Percentiles rank a stretch among this genome's conserved stretches.
phyloP scores from a whole-genome alignment of 2,329 filamentous ascomycete genomes.

The Diaporthe capsici region DNA sequence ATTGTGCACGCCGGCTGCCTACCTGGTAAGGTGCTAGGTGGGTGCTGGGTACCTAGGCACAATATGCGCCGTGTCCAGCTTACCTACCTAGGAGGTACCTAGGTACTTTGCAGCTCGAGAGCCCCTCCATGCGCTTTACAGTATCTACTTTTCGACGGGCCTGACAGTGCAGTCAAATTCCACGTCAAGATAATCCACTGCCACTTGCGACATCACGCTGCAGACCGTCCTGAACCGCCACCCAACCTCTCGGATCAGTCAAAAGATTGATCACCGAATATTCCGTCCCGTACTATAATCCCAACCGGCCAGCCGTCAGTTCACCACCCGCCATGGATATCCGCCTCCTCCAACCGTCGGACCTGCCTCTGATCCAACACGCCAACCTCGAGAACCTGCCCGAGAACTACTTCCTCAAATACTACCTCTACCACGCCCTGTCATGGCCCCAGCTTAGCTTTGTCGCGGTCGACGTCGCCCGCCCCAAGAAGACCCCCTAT shows the following conservation, averaged over 20 bases:
- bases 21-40: too few species aligned
- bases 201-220: slow-evolving; percentile 11
- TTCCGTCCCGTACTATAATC: background rate
- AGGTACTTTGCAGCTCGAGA: slow-evolving; percentile 20
- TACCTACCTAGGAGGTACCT: slow-evolving; percentile 7
- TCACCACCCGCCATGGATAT: slow-evolving; percentile 80
- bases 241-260: background rate
- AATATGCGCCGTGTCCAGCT: background rate
- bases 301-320: background rate
- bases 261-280: background rate
- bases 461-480: slow-evolving; percentile 92
- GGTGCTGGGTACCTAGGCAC: background rate
- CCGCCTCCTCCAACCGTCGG: slow-evolving; percentile 83
- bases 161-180: slow-evolving; percentile 17
- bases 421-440: slow-evolving; percentile 98
- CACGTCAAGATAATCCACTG: slow-evolving; percentile 17
- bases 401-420: slow-evolving; percentile 99
- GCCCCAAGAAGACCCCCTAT: slow-evolving; percentile 82
- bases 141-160: slow-evolving; percentile 18
- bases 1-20: too few species aligned
- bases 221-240: background rate
- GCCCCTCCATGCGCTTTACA: slow-evolving; percentile 23
- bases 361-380: slow-evolving; percentile 94
- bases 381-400: slow-evolving; percentile 99
- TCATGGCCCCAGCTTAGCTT: slow-evolving; percentile 98